Percentiles rank a stretch among this genome's conserved stretches.
These are phyloP conservation scores for Metarhizium humberi DNA, from an alignment of 2,329 filamentous ascomycete species.

Conservation along the genomic window DNA sequence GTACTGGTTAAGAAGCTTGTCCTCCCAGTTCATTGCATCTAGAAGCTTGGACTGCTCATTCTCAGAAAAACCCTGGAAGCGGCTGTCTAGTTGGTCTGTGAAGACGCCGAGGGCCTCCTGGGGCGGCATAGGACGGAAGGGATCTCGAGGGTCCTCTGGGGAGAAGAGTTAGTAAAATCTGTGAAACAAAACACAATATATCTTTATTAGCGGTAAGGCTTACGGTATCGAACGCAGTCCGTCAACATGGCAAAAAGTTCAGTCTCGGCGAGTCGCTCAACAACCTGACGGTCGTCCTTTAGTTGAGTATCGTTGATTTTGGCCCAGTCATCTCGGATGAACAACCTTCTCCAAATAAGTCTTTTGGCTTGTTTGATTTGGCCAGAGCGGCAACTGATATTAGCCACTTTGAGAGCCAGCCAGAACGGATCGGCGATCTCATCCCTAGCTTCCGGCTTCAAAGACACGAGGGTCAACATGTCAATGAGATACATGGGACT, in stretches of 20 bases:
- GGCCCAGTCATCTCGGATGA: conserved; percentile 77
- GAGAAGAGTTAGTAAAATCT: conserved; percentile 18
- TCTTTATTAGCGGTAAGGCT: conserved; percentile 19
- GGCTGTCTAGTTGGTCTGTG: conserved; percentile 50
- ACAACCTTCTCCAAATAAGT: conserved; percentile 79
- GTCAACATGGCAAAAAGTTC: conserved; percentile 59
- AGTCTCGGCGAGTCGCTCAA: conserved; percentile 53
- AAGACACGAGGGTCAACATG: conserved; percentile 63
- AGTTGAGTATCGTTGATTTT: conserved; percentile 67
- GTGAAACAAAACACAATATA: neutral
- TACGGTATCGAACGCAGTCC: conserved; percentile 56
- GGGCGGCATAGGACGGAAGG: conserved; percentile 39
- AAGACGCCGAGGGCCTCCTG: conserved; percentile 50
- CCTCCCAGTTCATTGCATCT: conserved; percentile 65
- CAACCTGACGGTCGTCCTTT: conserved; percentile 60
- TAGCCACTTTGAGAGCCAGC: conserved; percentile 56
- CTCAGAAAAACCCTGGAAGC: conserved; percentile 50
- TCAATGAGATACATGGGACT: conserved; percentile 59
- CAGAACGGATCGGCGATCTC: conserved; percentile 63
- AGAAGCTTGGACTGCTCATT: conserved; percentile 58
- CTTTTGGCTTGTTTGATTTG: conserved; percentile 49
- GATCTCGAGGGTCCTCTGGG: conserved; percentile 31
- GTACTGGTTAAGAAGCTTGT: conserved; percentile 52
- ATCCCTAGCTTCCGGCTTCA: conserved; percentile 37
- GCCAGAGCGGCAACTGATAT: conserved; percentile 43